Evolutionary conservation across 2,329 filamentous ascomycete genomes (phyloP), one percentile per base, ranked within the genome.

Genomic region (Ambrosiella cleistominuta): DNA sequence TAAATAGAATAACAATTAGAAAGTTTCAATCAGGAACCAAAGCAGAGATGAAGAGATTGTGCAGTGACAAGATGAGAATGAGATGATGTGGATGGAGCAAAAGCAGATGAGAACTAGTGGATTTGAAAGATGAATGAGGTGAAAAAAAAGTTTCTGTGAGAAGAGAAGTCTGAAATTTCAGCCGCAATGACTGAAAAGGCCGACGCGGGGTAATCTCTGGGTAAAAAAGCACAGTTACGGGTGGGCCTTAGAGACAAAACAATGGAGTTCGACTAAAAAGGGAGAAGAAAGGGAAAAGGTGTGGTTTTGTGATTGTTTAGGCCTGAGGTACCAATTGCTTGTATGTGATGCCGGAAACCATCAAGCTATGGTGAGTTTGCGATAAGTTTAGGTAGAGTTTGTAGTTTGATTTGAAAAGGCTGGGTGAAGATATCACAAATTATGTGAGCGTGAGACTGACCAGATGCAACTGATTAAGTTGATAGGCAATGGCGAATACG

Each of bases 21-120:
- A 54, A n/a, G 36, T 11, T 9, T 15, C 36, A 13, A 27, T 27
- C 27, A 27, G 27, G 68, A 63, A 63, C 63, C 63, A 58, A 45
- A 35, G 15, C 11, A 8, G 19, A 47, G 15, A 13, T 40, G 36
- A 44, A 7, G 19, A n/a, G 39, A 55, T 39, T 17, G 55, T 19
- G 50, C 59, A 59, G 35, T 45, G 47, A 61, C 36, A 58, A 40
- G 52, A 42, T 55, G 47, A 51, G 39, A 47, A 55, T 56, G 19
- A 42, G 40, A 47, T 38, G 45, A 56, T 19, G 37, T 50, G 36
- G 36, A 13, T 35, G n/a, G 44, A 35, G 45, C 6, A 38, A 56
- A 35, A n/a, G 27, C 9, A 17, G 45, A 35, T 35, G 19, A 50
- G 36, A 15, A 49, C n/a, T 17, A 11, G 35, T 37, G 50, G 8